A percentile compares a stretch with the other conserved stretches of the same genome.
phyloP scores from a whole-genome alignment of 2,329 filamentous ascomycete genomes.

The Exophiala xenobiotica region DNA sequence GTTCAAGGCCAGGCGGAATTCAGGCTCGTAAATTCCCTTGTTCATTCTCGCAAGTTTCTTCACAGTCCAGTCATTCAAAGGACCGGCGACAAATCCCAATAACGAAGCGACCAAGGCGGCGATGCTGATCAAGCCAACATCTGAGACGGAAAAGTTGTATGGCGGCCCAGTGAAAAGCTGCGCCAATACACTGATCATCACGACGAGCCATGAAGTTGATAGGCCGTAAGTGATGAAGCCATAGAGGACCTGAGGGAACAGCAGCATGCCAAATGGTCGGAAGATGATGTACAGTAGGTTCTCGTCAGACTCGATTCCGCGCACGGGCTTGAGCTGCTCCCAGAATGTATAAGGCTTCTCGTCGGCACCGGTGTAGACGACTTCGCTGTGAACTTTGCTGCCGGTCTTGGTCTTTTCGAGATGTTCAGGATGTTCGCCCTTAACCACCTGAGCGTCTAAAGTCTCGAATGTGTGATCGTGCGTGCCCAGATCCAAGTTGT shows the following conservation, averaged over 20 bases:
- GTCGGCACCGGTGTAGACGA: slow-evolving; percentile 22
- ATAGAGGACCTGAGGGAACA: slow-evolving; percentile 35
- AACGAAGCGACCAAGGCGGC: slow-evolving; percentile 16
- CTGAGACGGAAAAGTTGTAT: slow-evolving; percentile 34
- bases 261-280: slow-evolving; percentile 35
- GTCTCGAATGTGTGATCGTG: slow-evolving; percentile 24
- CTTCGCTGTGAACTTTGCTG: slow-evolving; percentile 8
- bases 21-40: slow-evolving; percentile 42
- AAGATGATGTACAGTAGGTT: slow-evolving; percentile 31
- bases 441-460: slow-evolving; percentile 11
- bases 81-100: slow-evolving; percentile 24
- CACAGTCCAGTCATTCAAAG: slow-evolving; percentile 34
- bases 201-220: slow-evolving; percentile 26
- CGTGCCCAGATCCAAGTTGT: slow-evolving; percentile 25
- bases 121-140: slow-evolving; percentile 30
- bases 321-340: slow-evolving; percentile 20
- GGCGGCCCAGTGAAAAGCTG: slow-evolving; percentile 36
- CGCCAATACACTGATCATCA: slow-evolving; percentile 30
- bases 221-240: slow-evolving; percentile 33
- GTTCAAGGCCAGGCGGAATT: slow-evolving; percentile 37
- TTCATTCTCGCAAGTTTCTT: slow-evolving; percentile 44
- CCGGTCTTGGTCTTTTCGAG: slow-evolving; percentile 16
- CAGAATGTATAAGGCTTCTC: slow-evolving; percentile 21
- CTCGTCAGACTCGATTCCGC: slow-evolving; percentile 20
- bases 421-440: slow-evolving; percentile 16